Evolutionary conservation across 495 filamentous ascomycete species (phyloP), one percentile per base, ranked within the genome.

Genomic region (Lasiosphaeria miniovina): DNA sequence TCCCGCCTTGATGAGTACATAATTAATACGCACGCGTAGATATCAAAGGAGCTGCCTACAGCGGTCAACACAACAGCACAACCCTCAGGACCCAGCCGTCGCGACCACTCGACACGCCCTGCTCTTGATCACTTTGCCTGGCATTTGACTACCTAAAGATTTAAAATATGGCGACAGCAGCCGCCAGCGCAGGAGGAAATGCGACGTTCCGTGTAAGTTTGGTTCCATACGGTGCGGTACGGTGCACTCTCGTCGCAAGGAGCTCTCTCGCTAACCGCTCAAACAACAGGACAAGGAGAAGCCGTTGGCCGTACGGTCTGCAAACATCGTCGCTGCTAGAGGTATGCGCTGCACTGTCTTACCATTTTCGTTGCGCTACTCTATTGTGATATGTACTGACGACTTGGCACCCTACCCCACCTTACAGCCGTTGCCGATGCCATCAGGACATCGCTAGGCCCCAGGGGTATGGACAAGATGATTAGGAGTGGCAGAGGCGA

Each of bases 241-340:
- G 45, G 53, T 46, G 40, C 12, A 17, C 14, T 46, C 24, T 24
- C 24, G 24, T 24, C 24, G 11, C 24, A 17, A 14, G 46, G 10
- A 33, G 53, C 51, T 35, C 58, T 61, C 15, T 49, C 59, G 58
- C 82, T 88, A 71, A 88, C 71, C 49, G 54, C 59, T 49, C 59
- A 34, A 31, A 2, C 24, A 24, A 69, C 71, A 95, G 90, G 90
- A 96, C 77, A 98, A 96, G 84, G 93, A 96, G 81, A 98, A 98
- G 89, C 94, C 94, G 60, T 85, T 90, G 81, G 95, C 94, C 55
- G 94, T 98, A 63, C 90, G 94, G 59, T 89, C 87, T 55, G 88
- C 90, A 60, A 98, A 98, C 76, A 98, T 98, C 76, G 87, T 96
- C 65, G 94, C 94, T 65, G 94, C 94, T 65, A 87, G 93, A 90